These are phyloP conservation scores for Stylonectria norvegica DNA, from an alignment of 2,329 filamentous ascomycete genomes.

Conservation along the genomic window DNA sequence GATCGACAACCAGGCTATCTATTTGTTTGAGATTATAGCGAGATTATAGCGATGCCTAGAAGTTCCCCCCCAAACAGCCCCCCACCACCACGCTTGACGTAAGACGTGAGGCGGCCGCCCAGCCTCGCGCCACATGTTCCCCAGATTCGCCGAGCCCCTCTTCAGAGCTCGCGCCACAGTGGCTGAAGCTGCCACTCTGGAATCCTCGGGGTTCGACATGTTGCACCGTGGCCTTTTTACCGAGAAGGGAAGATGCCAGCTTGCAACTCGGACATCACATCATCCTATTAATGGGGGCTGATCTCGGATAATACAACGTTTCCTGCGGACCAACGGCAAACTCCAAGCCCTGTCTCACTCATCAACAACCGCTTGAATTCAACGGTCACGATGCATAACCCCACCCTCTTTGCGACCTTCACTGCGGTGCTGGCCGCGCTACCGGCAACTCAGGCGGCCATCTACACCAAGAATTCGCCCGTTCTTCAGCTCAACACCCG, in stretches of 20 bases:
- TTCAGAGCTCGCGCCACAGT: conserved; percentile 20
- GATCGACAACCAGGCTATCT: too few species aligned
- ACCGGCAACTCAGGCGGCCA: conserved; percentile 62
- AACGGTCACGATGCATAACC: conserved; percentile 48
- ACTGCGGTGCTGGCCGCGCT: conserved; percentile 61
- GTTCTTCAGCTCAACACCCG: conserved; percentile 79
- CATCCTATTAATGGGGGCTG: conserved; percentile 12
- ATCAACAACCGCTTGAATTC: background rate
- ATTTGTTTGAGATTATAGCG: background rate
- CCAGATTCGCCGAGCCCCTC: conserved; percentile 3
- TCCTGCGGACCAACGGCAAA: too few species aligned
- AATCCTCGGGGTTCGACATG: conserved; percentile 4
- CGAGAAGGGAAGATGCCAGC: conserved; percentile 25
- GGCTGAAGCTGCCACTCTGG: conserved; percentile 20
- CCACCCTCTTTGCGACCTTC: conserved; percentile 44
- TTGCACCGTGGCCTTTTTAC: conserved; percentile 31
- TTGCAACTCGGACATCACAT: too few species aligned
- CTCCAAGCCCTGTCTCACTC: background rate
- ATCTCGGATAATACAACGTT: conserved; percentile 8
- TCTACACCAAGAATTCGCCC: conserved; percentile 84
- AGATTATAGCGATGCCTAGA: background rate
- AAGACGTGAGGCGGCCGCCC: conserved; percentile 11
- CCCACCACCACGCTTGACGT: conserved; percentile 8
- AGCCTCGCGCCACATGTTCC: conserved; percentile 22
- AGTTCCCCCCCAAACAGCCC: conserved; percentile 12